Conservation (phyloP, 2,329 filamentous ascomycete genomes). For the Fusarium chlamydosporum region DNA sequence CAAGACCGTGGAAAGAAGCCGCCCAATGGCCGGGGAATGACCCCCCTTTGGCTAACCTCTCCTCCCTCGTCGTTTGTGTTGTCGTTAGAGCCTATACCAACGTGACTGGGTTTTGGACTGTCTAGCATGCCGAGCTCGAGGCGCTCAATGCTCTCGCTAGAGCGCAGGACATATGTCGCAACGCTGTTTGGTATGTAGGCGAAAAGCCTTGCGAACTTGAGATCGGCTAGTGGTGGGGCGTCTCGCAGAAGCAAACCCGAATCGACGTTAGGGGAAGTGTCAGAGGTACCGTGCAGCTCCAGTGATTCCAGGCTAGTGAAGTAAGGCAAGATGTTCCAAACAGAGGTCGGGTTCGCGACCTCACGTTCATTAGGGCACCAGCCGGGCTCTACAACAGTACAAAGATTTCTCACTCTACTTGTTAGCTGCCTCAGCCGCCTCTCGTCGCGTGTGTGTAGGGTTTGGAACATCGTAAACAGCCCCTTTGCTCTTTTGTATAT, state of each 20-base stretch:
- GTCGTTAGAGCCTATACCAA: background rate
- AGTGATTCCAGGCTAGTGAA: slow-evolving; percentile 31
- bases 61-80: background rate
- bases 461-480: slow-evolving; percentile 9
- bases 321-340: slow-evolving; percentile 32
- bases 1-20: background rate
- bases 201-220: slow-evolving; percentile 33
- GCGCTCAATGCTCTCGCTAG: slow-evolving; percentile 3
- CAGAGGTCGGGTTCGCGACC: fast-evolving
- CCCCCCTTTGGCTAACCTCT: fast-evolving
- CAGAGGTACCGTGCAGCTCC: slow-evolving; percentile 21
- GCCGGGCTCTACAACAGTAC: slow-evolving; percentile 14
- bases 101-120: background rate
- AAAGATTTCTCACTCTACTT: slow-evolving; percentile 22
- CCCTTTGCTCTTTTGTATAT: slow-evolving; percentile 1
- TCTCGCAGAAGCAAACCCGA: too few relatives aligned
- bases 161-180: slow-evolving; percentile 20
- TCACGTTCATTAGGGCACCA: background rate
- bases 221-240: background rate
- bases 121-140: slow-evolving; percentile 39
- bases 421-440: slow-evolving; percentile 1
- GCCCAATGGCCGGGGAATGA: slow-evolving; percentile 27
- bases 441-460: background rate
- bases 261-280: fast-evolving
- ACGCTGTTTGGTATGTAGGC: slow-evolving; percentile 24